Percentiles rank a stretch among this genome's conserved stretches.
These are phyloP conservation scores for Diutina neorugosa DNA, from an alignment of 1,139 yeast genomes.

Conservation along the genomic window DNA sequence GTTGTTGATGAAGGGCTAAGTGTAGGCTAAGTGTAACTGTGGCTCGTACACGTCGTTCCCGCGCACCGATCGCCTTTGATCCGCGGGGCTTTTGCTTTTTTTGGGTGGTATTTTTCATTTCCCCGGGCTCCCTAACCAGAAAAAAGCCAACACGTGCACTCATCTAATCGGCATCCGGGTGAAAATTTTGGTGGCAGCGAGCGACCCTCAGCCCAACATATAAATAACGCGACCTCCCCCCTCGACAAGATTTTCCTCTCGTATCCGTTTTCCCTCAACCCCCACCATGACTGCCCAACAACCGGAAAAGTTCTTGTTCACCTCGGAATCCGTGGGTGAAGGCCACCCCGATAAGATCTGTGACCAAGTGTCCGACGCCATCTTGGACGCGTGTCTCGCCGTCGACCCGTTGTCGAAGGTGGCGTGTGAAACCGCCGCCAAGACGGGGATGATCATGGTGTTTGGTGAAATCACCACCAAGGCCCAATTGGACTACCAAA, in stretches of 20 bases:
- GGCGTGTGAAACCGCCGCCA: conserved; percentile 98
- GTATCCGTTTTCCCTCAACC: not conserved
- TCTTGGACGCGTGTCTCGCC: conserved; percentile 91
- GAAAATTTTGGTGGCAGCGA: not conserved
- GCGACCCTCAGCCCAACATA: not conserved
- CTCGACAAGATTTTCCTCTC: not conserved
- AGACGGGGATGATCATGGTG: conserved; percentile 98
- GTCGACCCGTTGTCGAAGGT: conserved; percentile 97
- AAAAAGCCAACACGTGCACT: conserved; percentile 3
- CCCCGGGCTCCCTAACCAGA: not conserved
- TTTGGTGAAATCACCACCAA: conserved; percentile 98
- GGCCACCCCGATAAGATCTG: conserved; percentile 99
- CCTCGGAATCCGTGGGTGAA: conserved; percentile 97
- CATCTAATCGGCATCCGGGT: not conserved
- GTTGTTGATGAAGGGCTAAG: too few relatives aligned
- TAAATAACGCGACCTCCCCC: not conserved
- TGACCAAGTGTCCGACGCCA: conserved; percentile 98
- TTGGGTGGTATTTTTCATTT: not conserved
- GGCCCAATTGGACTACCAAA: conserved; percentile 91
- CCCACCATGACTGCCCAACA: conserved; percentile 10
- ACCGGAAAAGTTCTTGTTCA: conserved; percentile 52
- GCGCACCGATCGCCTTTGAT: not conserved
- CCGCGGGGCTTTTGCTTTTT: not conserved
- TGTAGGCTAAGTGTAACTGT: too few relatives aligned
- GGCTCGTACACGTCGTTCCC: not conserved